Conservation (phyloP, 352 stramenopile genomes). For the Phytophthora pisi region DNA sequence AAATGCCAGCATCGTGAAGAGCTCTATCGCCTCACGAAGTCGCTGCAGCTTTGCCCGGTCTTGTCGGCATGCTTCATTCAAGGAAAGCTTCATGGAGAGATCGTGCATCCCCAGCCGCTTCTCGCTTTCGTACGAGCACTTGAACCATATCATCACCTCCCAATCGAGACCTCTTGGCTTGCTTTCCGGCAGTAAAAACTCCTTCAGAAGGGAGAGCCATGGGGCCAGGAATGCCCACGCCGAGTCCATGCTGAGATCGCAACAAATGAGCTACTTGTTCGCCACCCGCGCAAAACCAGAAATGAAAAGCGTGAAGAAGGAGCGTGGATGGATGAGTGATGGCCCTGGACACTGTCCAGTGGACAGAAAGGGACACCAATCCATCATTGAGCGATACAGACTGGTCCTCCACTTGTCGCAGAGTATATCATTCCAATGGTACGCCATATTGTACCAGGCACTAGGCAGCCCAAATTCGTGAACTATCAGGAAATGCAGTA, state of each 20-base stretch:
- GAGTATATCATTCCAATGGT: too few species aligned
- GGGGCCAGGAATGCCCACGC: background rate
- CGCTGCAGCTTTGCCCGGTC: background rate
- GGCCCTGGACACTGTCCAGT: too few species aligned
- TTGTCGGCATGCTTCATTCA: background rate
- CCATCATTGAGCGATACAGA: too few species aligned
- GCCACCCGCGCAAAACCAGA: too few species aligned
- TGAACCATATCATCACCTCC: background rate
- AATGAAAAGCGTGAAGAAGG: too few species aligned
- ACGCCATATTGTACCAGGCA: too few species aligned
- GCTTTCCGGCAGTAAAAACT: background rate
- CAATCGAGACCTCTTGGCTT: background rate
- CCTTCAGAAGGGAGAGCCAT: background rate
- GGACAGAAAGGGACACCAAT: too few species aligned
- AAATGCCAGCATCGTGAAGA: background rate
- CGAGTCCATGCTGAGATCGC: background rate
- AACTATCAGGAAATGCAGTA: too few species aligned
- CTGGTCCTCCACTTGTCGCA: too few species aligned
- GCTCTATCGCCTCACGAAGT: background rate
- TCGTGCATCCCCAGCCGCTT: background rate
- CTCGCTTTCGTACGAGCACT: background rate
- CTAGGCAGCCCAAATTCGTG: too few species aligned
- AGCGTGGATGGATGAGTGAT: too few species aligned
- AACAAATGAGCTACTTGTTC: too few species aligned
- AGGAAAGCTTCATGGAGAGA: background rate